Base-by-base conservation (phyloP, 345 rosid genomes). In the Euclidium syriacum region DNA sequence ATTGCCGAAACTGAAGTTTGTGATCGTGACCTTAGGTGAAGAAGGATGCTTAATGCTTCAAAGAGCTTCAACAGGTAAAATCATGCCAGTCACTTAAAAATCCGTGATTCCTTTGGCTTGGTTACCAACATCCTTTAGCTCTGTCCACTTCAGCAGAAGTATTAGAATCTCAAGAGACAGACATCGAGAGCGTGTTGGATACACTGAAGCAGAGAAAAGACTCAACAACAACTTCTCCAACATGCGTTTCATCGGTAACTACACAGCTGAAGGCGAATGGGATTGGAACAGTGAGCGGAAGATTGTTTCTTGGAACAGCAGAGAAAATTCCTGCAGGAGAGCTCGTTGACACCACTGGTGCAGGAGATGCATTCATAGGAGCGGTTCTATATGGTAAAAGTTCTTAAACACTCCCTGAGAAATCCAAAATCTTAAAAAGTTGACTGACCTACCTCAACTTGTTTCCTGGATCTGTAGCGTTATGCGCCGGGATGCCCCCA, bases 271-370 rank as follows among this genome's bases (percentile, higher is more conserved):
- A 53, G 74, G 87, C 85, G 30, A 71, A 76, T 3, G 98, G 90
- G 61, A 49, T 81, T 59, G 95, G 85, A 44, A 67, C 89, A 50
- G 65, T 85, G 72, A 75, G 30, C 7, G 92, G 87, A 42, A 80
- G 83, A 70, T 68, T 88, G 64, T 64, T 76, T 68, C 36, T 80
- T 4, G 88, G 98, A 36, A 91, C 95, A 53, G 86, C 92, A 1
- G 95, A 88, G 79, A 86, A 73, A 70, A 76, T 91, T 62, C 96
- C 86, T 19, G 86, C 86, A 40, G 66, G 74, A 24, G 85, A 88
- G 79, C 79, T 91, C 11, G 64, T 86, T n/a, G 96, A 91, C 73
- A 86, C 95, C 42, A 91, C 98, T 2, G 98, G 98, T 30, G 98
- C 94, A 4, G 98, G 98, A 0, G 98, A 91, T 68, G 90, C 96